phyloP scores from a whole-genome alignment of 2,329 filamentous ascomycete species.

The Diaporthe velutina region DNA sequence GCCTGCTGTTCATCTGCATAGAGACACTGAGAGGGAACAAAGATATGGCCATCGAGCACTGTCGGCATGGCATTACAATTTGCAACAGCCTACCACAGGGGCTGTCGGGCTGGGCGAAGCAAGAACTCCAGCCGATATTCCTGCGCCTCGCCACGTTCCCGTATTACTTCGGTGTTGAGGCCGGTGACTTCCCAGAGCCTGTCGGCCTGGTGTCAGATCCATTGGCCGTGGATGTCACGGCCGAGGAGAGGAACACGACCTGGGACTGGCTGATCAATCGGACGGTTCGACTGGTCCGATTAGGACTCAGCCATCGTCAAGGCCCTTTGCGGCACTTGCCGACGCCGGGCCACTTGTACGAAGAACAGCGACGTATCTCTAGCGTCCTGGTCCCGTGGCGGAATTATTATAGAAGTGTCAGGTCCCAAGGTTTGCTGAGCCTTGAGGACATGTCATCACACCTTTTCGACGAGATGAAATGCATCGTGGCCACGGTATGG shows the following conservation, averaged over 20 bases:
- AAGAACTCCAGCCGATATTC: slow-evolving; percentile 59
- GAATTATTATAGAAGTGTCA: background rate
- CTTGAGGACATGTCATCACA: background rate
- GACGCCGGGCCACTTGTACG: slow-evolving; percentile 25
- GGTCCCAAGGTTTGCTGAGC: background rate
- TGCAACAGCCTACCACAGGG: slow-evolving; percentile 35
- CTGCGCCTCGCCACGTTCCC: slow-evolving; percentile 57
- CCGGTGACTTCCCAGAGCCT: slow-evolving; percentile 33
- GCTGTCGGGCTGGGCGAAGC: slow-evolving; percentile 44
- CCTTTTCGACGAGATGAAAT: slow-evolving; percentile 48
- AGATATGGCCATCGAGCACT: slow-evolving; percentile 52
- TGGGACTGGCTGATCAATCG: slow-evolving; percentile 36
- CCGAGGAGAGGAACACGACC: background rate
- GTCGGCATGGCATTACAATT: slow-evolving; percentile 44
- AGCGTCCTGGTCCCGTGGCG: slow-evolving; percentile 5
- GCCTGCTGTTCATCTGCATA: slow-evolving; percentile 63
- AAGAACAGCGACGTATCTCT: slow-evolving; percentile 23
- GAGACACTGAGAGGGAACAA: slow-evolving; percentile 62
- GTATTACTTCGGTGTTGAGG: slow-evolving; percentile 43
- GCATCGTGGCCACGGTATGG: slow-evolving; percentile 51
- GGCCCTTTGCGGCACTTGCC: background rate
- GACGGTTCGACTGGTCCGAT: slow-evolving; percentile 36
- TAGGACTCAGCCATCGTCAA: slow-evolving; percentile 31
- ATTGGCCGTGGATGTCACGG: background rate
- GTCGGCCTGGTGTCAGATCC: slow-evolving; percentile 10